phyloP scores from a whole-genome alignment of 441 rosid genomes.

The Adansonia rubrostipa region DNA sequence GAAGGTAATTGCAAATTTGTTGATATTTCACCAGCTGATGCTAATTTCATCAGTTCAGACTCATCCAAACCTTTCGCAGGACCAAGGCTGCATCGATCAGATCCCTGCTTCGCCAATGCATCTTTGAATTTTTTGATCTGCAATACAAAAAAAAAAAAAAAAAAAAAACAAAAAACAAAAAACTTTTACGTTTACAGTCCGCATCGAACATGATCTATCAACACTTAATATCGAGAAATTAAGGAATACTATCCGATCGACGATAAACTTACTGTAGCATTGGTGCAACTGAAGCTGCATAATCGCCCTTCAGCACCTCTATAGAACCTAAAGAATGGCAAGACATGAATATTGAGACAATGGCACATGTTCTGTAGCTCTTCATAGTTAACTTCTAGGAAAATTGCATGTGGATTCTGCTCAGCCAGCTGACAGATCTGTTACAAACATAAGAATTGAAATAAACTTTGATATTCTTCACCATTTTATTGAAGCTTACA shows the following conservation, averaged over 20 bases:
- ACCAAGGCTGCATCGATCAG: constrained; percentile 41
- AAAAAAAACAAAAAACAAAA: too few species aligned
- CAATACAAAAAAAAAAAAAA: too few species aligned
- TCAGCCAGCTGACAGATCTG: constrained; percentile 56
- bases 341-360: constrained; percentile 61
- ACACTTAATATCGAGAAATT: neutral
- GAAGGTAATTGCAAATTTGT: constrained; percentile 20
- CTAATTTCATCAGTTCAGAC: constrained; percentile 47
- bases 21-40: constrained; percentile 48
- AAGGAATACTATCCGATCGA: neutral
- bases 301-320: constrained; percentile 64
- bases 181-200: neutral
- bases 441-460: neutral
- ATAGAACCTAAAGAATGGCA: constrained; percentile 80
- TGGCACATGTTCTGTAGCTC: constrained; percentile 62
- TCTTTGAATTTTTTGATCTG: constrained; percentile 77
- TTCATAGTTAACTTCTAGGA: constrained; percentile 74
- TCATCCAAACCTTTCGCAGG: constrained; percentile 69
- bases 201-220: neutral
- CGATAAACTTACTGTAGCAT: constrained; percentile 47
- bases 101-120: constrained; percentile 48
- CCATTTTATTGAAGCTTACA: neutral
- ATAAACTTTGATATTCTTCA: neutral
- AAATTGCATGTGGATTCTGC: constrained; percentile 53
- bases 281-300: constrained; percentile 66